A percentile compares a stretch with the other conserved stretches of the same genome.
These are phyloP conservation scores for Moricandia arvensis DNA, from an alignment of 345 rosid genomes.

Conservation along the genomic window DNA sequence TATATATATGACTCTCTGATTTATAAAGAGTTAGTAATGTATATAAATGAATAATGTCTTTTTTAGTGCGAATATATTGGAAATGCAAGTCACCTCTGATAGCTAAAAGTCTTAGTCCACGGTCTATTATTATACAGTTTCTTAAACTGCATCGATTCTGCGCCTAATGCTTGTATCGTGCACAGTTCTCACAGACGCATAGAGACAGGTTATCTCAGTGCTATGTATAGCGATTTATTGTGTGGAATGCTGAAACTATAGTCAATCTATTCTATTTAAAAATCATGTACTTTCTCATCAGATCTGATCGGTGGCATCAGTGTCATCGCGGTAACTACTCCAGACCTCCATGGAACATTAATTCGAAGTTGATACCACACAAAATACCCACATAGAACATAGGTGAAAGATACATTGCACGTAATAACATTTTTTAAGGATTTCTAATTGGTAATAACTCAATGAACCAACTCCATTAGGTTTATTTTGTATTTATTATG, in stretches of 20 bases:
- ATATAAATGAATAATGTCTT: background rate
- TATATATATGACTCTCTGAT: too few species aligned
- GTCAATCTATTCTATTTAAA: background rate
- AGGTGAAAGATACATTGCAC: background rate
- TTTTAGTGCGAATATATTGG: too few species aligned
- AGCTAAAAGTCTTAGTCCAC: background rate
- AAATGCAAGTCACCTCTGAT: background rate
- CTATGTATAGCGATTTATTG: constrained; percentile 13
- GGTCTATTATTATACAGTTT: background rate
- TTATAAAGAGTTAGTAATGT: background rate
- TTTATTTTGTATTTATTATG: background rate
- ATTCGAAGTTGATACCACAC: background rate
- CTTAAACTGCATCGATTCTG: background rate
- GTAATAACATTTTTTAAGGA: background rate
- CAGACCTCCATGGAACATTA: background rate
- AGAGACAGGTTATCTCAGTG: background rate
- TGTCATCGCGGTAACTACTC: background rate
- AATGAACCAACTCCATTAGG: background rate
- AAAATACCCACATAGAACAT: background rate
- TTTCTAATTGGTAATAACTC: background rate
- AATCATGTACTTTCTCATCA: constrained; percentile 15
- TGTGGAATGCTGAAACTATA: background rate
- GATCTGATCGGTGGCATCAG: background rate
- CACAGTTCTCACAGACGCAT: background rate
- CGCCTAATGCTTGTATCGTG: background rate